Evolutionary conservation across 2,329 filamentous ascomycete species (phyloP).

Genomic region (Calonectria henricotiae): DNA sequence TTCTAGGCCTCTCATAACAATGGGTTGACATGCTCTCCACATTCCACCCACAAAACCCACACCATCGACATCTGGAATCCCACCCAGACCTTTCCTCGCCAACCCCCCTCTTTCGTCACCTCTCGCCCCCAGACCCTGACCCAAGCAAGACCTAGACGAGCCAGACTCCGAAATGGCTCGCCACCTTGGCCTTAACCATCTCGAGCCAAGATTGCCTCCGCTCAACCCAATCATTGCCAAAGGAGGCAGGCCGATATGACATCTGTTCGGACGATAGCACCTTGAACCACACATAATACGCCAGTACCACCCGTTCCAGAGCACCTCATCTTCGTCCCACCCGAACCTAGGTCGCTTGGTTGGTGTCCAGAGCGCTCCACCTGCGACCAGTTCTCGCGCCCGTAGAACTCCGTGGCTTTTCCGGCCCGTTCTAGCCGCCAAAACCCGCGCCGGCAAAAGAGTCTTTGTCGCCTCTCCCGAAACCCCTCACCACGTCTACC

Average conservation of each 20-base stretch:
- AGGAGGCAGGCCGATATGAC: slow-evolving; percentile 6
- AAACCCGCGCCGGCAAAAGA: slow-evolving; percentile 9
- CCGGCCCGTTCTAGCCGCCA: slow-evolving; percentile 29
- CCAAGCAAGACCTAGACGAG: neutral
- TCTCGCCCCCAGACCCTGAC: slow-evolving; percentile 10
- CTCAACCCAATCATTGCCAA: neutral
- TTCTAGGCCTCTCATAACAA: slow-evolving; percentile 1
- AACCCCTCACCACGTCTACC: slow-evolving; percentile 7
- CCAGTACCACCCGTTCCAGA: slow-evolving; percentile 18
- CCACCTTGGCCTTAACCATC: slow-evolving; percentile 7
- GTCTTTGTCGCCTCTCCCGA: slow-evolving; percentile 6
- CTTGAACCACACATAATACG: slow-evolving; percentile 10
- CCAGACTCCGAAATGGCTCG: slow-evolving; percentile 18
- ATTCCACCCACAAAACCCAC: slow-evolving; percentile 13
- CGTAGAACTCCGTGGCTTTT: neutral
- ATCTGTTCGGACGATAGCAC: slow-evolving; percentile 4
- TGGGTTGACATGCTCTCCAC: slow-evolving; percentile 18
- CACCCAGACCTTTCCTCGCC: neutral
- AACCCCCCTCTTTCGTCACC: neutral
- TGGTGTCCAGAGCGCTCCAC: slow-evolving; percentile 12
- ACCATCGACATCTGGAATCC: slow-evolving; percentile 21
- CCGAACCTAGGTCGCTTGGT: slow-evolving; percentile 14
- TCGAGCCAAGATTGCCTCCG: slow-evolving; percentile 14
- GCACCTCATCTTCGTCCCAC: slow-evolving; percentile 11
- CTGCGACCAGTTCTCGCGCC: slow-evolving; percentile 10